Conservation (phyloP, 805 yeast species). For the Saccharomycopsis babjevae region DNA sequence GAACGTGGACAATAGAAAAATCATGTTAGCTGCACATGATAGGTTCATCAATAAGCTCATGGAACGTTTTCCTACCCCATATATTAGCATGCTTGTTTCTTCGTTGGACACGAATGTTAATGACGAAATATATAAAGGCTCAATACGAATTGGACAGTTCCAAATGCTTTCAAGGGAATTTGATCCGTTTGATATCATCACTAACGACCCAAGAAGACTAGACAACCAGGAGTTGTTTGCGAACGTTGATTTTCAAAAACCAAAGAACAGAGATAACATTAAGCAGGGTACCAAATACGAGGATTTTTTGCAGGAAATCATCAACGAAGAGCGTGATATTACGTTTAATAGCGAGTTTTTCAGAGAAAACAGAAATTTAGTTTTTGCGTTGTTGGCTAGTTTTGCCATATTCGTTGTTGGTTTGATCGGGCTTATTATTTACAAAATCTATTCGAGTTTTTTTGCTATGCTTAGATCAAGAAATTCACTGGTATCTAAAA, state of each 20-base stretch:
- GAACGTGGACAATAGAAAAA: slow-evolving; percentile 22
- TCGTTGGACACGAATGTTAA: slow-evolving; percentile 26
- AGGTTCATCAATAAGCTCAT: slow-evolving; percentile 43
- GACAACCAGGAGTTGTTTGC: slow-evolving; percentile 26
- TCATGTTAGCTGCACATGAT: slow-evolving; percentile 32
- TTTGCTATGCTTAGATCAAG: neutral
- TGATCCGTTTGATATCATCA: slow-evolving; percentile 22
- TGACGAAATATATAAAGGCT: slow-evolving; percentile 18
- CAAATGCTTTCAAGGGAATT: slow-evolving; percentile 26
- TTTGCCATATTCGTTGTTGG: slow-evolving; percentile 6
- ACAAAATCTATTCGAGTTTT: neutral
- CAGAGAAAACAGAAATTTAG: slow-evolving; percentile 39
- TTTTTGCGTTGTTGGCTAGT: slow-evolving; percentile 27
- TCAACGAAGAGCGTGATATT: slow-evolving; percentile 26
- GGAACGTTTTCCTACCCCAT: slow-evolving; percentile 69
- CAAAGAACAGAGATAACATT: slow-evolving; percentile 34
- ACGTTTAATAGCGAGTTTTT: slow-evolving; percentile 36
- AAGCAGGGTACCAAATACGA: slow-evolving; percentile 23
- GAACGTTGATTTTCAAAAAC: slow-evolving; percentile 46
- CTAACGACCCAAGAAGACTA: slow-evolving; percentile 26
- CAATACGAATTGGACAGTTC: slow-evolving; percentile 14
- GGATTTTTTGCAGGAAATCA: slow-evolving; percentile 46
- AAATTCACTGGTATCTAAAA: neutral
- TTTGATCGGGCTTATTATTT: neutral
- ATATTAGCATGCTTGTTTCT: slow-evolving; percentile 50